Base-by-base conservation (phyloP, 768 basidiomycete genomes). In the Sistotremastrum suecicum region DNA sequence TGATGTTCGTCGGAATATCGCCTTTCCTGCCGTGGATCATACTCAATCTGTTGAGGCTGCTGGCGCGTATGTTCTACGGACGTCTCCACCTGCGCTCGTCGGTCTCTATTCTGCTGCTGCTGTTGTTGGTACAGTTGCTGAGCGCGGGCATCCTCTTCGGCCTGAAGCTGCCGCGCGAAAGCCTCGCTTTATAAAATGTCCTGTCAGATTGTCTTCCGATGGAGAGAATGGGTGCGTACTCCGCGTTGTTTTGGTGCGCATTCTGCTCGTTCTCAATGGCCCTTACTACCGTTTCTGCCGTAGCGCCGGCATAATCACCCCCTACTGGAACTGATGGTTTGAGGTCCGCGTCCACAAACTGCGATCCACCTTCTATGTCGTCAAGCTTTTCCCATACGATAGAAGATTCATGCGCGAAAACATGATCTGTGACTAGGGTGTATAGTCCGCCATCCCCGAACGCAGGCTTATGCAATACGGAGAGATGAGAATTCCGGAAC, bases 301-400 rank as follows among this genome's bases (percentile, higher is more conserved):
- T 76, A 51, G 79, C 71, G 5, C 83, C 83, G 0, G 84, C 83
- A 52, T 79, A 83, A 54, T 90, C 86, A 0, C 87, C 87, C 0
- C 87, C 89, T 0, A 72, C 75, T 1, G 87, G 84, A 39, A 66
- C 76, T 5, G 82, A 66, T 7, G 59, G 66, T 34, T 70, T 59
- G 48, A 94, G 83, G 40, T 76, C 64, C 0, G 76, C 72, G 57
- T 91, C 88, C 20, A 83, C 83, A 55, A 90, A 94, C 4, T 74
- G 72, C 32, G 83, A 76, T 2, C 75, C 71, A 1, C 87, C 87
- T 49, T 94, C 89, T 32, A 91, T 72, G 55, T 94, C 91, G 53
- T 85, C 86, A 31, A 95, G 64, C 12, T 81, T 76, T 62, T 95
- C 91, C 91, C 91, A 95, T 3, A 91, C 82, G 29, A 94, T 75